phyloP scores from a whole-genome alignment of 495 filamentous ascomycete genomes.

The Hypomontagnella monticulosa region DNA sequence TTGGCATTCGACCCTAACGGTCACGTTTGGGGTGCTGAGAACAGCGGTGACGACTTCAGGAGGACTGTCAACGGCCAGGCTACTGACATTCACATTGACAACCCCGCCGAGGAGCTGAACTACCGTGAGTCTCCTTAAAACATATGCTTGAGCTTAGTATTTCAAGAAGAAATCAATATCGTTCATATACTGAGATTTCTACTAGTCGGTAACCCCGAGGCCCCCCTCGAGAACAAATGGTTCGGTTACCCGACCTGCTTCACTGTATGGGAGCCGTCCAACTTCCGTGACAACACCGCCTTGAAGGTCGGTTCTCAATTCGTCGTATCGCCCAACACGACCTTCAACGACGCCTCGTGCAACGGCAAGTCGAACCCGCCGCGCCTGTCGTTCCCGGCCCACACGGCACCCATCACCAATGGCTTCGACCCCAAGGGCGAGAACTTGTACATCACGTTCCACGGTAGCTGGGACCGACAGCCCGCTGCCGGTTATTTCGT shows the following conservation, averaged over 20 bases:
- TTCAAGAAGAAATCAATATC: constrained; percentile 4
- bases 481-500: constrained; percentile 64
- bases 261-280: constrained; percentile 65
- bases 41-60: constrained; percentile 68
- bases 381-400: constrained; percentile 63
- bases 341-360: constrained; percentile 61
- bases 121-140: constrained; percentile 60
- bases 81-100: constrained; percentile 69
- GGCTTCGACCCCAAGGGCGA: constrained; percentile 51
- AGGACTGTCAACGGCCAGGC: constrained; percentile 58
- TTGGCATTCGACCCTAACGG: constrained; percentile 65
- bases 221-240: constrained; percentile 53
- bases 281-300: constrained; percentile 55
- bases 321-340: constrained; percentile 54
- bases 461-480: constrained; percentile 66
- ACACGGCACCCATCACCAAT: constrained; percentile 66
- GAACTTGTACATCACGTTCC: constrained; percentile 66
- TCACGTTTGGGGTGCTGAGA: constrained; percentile 72
- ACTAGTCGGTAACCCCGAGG: constrained; percentile 64
- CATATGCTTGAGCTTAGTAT: not conserved
- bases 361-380: constrained; percentile 53
- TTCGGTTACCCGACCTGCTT: constrained; percentile 75
- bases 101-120: constrained; percentile 78
- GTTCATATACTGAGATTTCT: constrained; percentile 35
- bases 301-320: constrained; percentile 63